These are phyloP conservation scores for Russula ochroleuca DNA, from an alignment of 768 basidiomycete species.

Conservation along the genomic window DNA sequence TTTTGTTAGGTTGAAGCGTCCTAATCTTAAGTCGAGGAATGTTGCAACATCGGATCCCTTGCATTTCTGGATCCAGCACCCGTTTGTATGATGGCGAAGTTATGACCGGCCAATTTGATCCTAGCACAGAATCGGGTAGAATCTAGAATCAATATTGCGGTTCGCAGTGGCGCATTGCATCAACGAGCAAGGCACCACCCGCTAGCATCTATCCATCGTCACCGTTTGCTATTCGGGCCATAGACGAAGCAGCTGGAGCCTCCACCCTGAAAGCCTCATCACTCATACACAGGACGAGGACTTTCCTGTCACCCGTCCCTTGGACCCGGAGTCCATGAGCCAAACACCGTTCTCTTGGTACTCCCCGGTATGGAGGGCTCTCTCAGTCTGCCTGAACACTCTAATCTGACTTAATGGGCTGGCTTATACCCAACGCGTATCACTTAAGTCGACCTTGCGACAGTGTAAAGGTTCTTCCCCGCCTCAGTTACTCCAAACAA, in stretches of 20 bases:
- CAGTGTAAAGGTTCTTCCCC: neutral
- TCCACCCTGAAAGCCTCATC: neutral
- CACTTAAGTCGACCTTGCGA: neutral
- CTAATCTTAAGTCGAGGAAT: no score
- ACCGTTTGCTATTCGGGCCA: neutral
- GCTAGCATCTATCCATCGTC: neutral
- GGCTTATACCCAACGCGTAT: neutral
- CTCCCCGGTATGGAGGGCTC: neutral
- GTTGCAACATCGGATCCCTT: no score
- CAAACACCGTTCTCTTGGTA: neutral
- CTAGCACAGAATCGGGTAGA: no score
- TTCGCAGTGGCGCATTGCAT: no score
- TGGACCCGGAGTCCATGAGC: neutral
- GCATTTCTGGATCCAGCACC: no score
- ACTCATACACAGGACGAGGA: neutral
- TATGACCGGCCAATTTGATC: no score
- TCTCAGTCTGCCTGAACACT: no score
- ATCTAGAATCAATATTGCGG: no score
- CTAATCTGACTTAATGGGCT: neutral
- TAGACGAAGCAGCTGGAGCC: no score
- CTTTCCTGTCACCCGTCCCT: neutral
- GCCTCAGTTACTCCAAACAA: neutral
- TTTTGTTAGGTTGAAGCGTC: no score
- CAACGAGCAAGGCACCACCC: no score
- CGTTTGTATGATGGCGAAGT: no score